Conservation (phyloP, 1,139 yeast species). For the Ashbya aceris region DNA sequence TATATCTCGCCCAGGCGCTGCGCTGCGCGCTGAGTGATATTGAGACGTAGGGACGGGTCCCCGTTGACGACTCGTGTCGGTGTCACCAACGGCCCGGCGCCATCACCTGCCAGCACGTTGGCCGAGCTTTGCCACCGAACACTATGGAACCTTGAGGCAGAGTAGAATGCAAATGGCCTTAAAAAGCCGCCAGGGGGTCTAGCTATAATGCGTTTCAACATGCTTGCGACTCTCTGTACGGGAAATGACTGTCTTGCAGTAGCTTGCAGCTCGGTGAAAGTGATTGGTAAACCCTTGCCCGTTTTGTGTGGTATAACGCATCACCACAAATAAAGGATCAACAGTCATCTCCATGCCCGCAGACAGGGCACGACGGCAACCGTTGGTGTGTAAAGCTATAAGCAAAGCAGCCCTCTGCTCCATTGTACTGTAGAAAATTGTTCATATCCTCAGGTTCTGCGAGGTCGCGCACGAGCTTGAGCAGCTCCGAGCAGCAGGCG, state of each 20-base stretch:
- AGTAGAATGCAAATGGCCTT: no score
- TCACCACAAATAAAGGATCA: no score
- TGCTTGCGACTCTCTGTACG: no score
- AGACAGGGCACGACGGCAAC: constrained; percentile 60
- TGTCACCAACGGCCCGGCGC: not conserved
- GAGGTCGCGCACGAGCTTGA: constrained; percentile 43
- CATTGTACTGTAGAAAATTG: constrained; percentile 83
- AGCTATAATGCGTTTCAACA: no score
- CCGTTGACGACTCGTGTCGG: constrained; percentile 16
- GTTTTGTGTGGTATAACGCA: no score
- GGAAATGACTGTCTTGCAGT: no score
- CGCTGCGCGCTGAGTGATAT: constrained; percentile 40
- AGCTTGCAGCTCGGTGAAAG: no score
- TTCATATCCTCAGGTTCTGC: constrained; percentile 35
- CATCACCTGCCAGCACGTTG: no score
- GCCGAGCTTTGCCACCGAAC: no score
- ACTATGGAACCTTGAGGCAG: no score
- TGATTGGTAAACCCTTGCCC: no score
- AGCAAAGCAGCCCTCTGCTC: constrained; percentile 67
- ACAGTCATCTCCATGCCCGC: constrained; percentile 26
- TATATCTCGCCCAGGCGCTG: constrained; percentile 49
- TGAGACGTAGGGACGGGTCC: constrained; percentile 25
- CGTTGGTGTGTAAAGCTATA: constrained; percentile 59
- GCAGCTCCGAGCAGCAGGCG: constrained; percentile 79
- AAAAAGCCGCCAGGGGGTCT: no score